Conservation (phyloP, 495 filamentous ascomycete genomes). For the Aspergillus heteromorphus region DNA sequence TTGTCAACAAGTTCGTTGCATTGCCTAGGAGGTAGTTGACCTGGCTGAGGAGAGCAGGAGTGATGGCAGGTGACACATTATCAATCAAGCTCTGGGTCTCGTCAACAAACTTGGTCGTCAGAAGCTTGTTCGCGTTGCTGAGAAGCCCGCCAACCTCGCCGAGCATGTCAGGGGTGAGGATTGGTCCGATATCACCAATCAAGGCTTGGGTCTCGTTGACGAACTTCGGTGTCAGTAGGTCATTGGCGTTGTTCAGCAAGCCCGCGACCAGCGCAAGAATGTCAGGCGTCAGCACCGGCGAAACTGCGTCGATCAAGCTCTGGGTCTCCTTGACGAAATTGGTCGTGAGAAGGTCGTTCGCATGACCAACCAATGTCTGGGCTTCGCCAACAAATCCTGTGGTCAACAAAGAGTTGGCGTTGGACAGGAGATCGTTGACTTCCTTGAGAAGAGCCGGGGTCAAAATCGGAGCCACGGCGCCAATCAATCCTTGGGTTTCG, state of each 20-base stretch:
- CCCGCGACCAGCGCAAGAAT: slow-evolving; percentile 21
- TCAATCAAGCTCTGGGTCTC: slow-evolving; percentile 33
- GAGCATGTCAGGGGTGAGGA: slow-evolving; percentile 33
- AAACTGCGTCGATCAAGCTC: slow-evolving; percentile 28
- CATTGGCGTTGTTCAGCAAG: slow-evolving; percentile 35
- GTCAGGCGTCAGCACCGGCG: slow-evolving; percentile 29
- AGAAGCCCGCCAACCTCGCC: slow-evolving; percentile 31
- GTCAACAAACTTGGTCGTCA: slow-evolving; percentile 33
- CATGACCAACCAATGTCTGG: slow-evolving; percentile 26
- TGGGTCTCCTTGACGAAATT: slow-evolving; percentile 40
- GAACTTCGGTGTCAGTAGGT: slow-evolving; percentile 35
- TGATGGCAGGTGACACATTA: slow-evolving; percentile 36
- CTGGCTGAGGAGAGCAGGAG: slow-evolving; percentile 20
- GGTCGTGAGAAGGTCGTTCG: slow-evolving; percentile 33
- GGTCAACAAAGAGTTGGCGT: slow-evolving; percentile 30
- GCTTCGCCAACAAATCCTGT: slow-evolving; percentile 30
- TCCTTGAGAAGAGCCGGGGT: slow-evolving; percentile 33
- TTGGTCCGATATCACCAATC: slow-evolving; percentile 32
- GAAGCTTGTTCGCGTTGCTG: slow-evolving; percentile 30
- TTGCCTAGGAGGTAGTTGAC: slow-evolving; percentile 29
- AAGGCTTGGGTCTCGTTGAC: slow-evolving; percentile 38
- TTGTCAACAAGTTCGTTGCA: slow-evolving; percentile 34
- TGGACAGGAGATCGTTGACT: slow-evolving; percentile 31
- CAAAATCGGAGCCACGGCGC: slow-evolving; percentile 24
- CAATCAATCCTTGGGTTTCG: slow-evolving; percentile 30